Evolutionary conservation across 2,329 filamentous ascomycete species (phyloP), one percentile per base, ranked within the genome.

Genomic region (Drechmeria coniospora): DNA sequence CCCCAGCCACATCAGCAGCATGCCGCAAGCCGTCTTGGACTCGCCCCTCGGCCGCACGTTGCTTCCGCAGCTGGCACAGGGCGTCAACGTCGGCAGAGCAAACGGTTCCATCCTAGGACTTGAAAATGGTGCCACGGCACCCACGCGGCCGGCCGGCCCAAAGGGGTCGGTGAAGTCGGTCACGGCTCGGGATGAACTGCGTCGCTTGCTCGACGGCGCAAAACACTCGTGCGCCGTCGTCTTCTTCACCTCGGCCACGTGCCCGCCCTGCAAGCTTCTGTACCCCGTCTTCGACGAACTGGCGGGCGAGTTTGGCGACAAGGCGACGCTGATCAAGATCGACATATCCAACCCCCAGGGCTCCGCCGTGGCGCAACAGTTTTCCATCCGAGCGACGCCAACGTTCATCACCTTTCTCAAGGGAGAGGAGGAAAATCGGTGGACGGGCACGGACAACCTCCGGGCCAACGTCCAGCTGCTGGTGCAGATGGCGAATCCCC

Each of bases 211-310:
- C 4, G 50, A 54, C 5, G 67, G 76, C 16, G 78, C 79, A 0
- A 61, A 62, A 16, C 61, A 66, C 5, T 74, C 78, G 1, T 83
- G 77, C 34, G 81, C 81, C 0, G 69, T 87, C 21, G 65, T 94
- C 31, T 94, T 94, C 60, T 95, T 95, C 56, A 94, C 87, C 0
- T 92, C 82, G 4, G 70, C 79, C 2, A 90, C 77, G 3, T 94
- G 86, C 45, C 68, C 73, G 1, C 84, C 86, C 0, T 94, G 87
- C 64, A 87, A 79, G 49, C 55, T 72, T 11, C 65, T 87, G 2
- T 92, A 93, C 42, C 82, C 86, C 1, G 54, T 76, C 1, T 95
- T 82, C 43, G 79, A 92, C 34, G 64, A 81, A 37, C 61, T 94
- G 1, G 84, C 86, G 2, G 69, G 67, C 15, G 78, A 92, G 46